Conservation (phyloP, 2,329 filamentous ascomycete species). For the Bimuria novae-zelandiae region DNA sequence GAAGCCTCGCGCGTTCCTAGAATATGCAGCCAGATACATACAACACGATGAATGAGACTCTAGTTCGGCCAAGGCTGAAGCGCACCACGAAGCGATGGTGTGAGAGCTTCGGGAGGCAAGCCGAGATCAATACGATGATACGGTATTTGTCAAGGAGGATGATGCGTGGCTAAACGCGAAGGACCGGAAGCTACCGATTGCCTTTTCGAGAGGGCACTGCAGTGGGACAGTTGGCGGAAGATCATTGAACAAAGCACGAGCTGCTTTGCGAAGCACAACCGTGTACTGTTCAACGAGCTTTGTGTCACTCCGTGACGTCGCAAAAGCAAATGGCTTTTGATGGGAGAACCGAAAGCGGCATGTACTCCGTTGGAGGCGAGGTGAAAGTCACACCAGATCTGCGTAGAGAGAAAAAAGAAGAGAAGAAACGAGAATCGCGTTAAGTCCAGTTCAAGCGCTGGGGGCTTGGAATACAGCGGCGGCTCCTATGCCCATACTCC, state of each 20-base stretch:
- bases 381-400: conserved; percentile 16
- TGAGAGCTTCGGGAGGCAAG: not conserved
- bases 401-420: not conserved
- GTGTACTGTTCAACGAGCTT: not conserved
- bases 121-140: not conserved
- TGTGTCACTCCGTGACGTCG: not conserved
- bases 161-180: not conserved
- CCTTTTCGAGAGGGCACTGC: conserved; percentile 13
- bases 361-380: conserved; percentile 8
- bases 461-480: not conserved
- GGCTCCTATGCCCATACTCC: not conserved
- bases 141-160: not conserved
- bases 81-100: not conserved
- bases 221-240: conserved; percentile 1
- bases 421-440: too few species aligned
- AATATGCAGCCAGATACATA: too few species aligned
- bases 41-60: too few species aligned
- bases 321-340: conserved; percentile 8
- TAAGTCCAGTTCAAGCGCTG: conserved; percentile 5
- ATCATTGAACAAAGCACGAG: conserved; percentile 16
- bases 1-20: too few species aligned
- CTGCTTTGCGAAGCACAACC: conserved; percentile 7
- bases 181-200: conserved; percentile 15
- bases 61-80: not conserved
- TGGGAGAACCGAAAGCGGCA: conserved; percentile 8